Evolutionary conservation across 2,329 filamentous ascomycete species (phyloP).

Genomic region (Pezizomycotina sp.): DNA sequence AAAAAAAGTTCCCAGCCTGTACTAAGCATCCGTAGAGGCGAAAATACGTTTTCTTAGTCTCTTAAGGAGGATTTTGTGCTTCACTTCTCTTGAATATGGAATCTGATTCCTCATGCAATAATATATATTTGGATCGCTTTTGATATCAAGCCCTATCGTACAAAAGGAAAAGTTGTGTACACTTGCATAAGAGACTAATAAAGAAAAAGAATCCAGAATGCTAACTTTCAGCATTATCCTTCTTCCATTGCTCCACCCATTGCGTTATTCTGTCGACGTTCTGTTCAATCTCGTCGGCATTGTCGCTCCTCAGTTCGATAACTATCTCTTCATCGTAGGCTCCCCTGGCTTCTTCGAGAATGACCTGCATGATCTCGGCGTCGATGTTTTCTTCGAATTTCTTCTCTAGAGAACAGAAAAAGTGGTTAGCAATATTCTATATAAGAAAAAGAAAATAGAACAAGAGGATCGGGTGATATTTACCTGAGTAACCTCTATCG

Average conservation of each 20-base stretch:
- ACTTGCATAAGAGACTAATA: no score
- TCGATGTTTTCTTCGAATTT: slow-evolving; percentile 96
- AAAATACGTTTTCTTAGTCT: neutral
- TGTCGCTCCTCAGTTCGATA: slow-evolving; percentile 72
- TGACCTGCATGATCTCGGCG: slow-evolving; percentile 90
- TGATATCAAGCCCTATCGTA: no score
- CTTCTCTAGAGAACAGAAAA: slow-evolving; percentile 36
- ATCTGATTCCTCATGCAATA: slow-evolving; percentile 2
- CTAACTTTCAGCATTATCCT: slow-evolving; percentile 36
- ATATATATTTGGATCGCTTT: no score
- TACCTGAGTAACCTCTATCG: neutral
- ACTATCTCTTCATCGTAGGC: slow-evolving; percentile 76
- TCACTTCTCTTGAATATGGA: slow-evolving; percentile 7
- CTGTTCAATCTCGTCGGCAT: slow-evolving; percentile 65
- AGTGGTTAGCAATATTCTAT: slow-evolving; percentile 5
- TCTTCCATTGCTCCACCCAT: slow-evolving; percentile 74
- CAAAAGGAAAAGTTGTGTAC: no score
- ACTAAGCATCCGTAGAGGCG: no score
- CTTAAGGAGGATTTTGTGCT: neutral
- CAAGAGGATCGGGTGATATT: slow-evolving; percentile 1
- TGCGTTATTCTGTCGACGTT: slow-evolving; percentile 70
- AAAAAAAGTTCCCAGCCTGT: no score
- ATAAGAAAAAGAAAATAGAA: neutral
- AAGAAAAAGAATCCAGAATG: no score
- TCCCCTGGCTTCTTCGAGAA: slow-evolving; percentile 77